A percentile compares a stretch with the other conserved stretches of the same genome.
Evolutionary conservation across 2,329 filamentous ascomycete species (phyloP).

Genomic region (Teratosphaeria nubilosa): DNA sequence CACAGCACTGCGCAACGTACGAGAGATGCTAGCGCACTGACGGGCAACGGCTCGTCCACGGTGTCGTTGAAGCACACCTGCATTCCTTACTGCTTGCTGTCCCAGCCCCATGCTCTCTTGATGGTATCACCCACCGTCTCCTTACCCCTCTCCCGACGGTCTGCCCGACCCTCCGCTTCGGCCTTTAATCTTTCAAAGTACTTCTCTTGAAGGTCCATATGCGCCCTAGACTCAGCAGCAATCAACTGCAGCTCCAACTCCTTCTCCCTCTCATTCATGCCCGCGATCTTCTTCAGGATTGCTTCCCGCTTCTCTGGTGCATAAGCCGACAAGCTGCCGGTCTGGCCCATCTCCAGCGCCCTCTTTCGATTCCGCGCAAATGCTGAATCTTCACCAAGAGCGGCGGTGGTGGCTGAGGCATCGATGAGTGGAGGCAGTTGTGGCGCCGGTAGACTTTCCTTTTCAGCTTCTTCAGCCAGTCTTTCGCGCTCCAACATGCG

Average conservation of each 20-base stretch:
- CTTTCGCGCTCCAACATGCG: constrained; percentile 76
- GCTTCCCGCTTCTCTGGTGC: constrained; percentile 47
- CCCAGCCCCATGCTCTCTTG: constrained; percentile 24
- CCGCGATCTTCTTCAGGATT: constrained; percentile 36
- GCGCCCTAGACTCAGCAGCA: constrained; percentile 51
- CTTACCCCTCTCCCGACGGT: constrained; percentile 46
- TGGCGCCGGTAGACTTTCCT: constrained; percentile 44
- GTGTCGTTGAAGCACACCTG: neutral
- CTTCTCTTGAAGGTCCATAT: constrained; percentile 48
- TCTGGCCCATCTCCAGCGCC: constrained; percentile 24
- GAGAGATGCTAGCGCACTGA: neutral
- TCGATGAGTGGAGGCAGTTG: constrained; percentile 48
- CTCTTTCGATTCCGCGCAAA: constrained; percentile 18
- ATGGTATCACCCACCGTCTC: constrained; percentile 35
- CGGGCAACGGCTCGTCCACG: neutral
- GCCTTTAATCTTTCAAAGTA: constrained; percentile 48
- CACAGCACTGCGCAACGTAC: neutral
- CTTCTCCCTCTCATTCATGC: constrained; percentile 40
- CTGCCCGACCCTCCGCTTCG: constrained; percentile 44
- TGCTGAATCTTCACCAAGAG: constrained; percentile 21
- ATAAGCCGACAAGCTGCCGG: constrained; percentile 39
- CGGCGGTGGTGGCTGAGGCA: constrained; percentile 16
- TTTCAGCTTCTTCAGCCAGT: constrained; percentile 58
- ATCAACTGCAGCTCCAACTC: constrained; percentile 55
- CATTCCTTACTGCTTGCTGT: constrained; percentile 1